Evolutionary conservation across 2,329 filamentous ascomycete genomes (phyloP).

Genomic region (Keithomyces neogunnii): DNA sequence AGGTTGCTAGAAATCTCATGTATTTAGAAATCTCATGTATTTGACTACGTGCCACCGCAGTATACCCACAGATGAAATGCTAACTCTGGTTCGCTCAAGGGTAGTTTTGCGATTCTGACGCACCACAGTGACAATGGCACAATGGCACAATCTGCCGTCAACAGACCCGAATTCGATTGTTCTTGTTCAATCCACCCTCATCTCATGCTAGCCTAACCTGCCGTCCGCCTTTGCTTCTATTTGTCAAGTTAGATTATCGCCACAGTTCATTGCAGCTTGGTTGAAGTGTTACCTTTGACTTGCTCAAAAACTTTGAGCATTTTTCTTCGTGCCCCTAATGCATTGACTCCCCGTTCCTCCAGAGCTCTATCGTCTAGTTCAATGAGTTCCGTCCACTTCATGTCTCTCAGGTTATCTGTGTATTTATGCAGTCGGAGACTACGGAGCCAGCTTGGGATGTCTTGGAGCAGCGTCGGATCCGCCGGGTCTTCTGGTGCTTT

Average conservation of each 20-base stretch:
- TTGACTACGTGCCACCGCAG: neutral
- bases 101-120: neutral
- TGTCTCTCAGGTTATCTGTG: constrained; percentile 93
- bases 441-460: constrained; percentile 93
- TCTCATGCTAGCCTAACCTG: constrained; percentile 44
- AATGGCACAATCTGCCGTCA: neutral
- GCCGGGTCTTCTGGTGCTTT: constrained; percentile 98
- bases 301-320: constrained; percentile 99
- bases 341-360: constrained; percentile 89
- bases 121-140: neutral
- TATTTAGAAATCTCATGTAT: neutral
- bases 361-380: constrained; percentile 89
- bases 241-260: constrained; percentile 11
- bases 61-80: neutral
- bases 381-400: constrained; percentile 91
- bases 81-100: neutral
- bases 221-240: constrained; percentile 66
- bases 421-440: constrained; percentile 97
- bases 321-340: constrained; percentile 88
- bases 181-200: neutral
- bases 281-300: constrained; percentile 57
- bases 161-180: neutral
- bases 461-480: constrained; percentile 79
- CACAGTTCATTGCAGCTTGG: neutral
- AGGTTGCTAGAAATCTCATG: neutral